Evolutionary conservation across 1,284 basidiomycete genomes (phyloP), one percentile per base, ranked within the genome.

Genomic region (Sporisorium reilianum): DNA sequence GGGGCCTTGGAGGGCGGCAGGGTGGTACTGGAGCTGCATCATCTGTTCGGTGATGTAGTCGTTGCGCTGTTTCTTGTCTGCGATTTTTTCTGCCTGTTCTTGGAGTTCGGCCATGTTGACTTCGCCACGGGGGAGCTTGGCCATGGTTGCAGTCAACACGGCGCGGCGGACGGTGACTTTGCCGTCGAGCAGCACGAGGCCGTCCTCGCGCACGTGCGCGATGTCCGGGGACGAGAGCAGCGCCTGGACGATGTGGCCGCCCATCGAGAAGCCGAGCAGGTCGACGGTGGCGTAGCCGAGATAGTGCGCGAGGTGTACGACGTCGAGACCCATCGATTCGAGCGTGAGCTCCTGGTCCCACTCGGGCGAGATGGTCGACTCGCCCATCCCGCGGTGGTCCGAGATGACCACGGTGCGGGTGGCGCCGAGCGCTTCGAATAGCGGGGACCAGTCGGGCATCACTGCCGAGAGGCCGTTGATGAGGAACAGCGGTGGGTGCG

Each of bases 181-280:
- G 38, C 64, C 74, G 1, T 55, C 58, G 8, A 72, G 23, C 10
- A 42, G 22, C 6, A 58, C 38, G n/a, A 59, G n/a, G 0, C 63
- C 56, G 3, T 58, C 42, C 2, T 12, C 3, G 0, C 14, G 34
- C 0, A 44, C 50, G 1, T 41, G 30, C 0, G 71, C 55, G 8
- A 41, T 16, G 0, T 64, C 45, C 0, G 48, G 25, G 3, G 62
- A 61, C 3, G 71, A 64, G n/a, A 83, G 52, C 14, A 84, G 44
- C 5, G 69, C 76, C 52, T 83, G 80, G 3, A 66, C 55, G 20
- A 84, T 80, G 34, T 80, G 75, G 2, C 83, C 83, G 11, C 82
- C 83, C 83, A 84, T 84, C 14, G 66, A 74, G 49, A 79, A 84
- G 10, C 83, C 83, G 6, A 84, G 63, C 2, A 82, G 41, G 45